Evolutionary conservation across 495 filamentous ascomycete species (phyloP), one percentile per base, ranked within the genome.

Genomic region (Neurospora sp.): DNA sequence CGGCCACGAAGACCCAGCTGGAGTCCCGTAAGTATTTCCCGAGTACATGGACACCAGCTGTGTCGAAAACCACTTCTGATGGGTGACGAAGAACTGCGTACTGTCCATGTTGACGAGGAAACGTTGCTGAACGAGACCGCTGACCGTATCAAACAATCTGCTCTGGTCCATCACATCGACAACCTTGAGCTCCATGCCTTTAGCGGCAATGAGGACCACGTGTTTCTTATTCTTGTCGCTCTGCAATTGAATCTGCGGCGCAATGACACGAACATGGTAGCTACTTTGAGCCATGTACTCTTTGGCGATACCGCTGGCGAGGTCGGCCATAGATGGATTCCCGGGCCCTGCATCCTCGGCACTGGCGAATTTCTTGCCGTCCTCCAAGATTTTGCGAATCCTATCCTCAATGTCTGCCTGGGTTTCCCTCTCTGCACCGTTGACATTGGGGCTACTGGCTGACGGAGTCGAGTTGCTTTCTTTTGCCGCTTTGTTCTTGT

Each of bases 111-210:
- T 92, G 69, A 97, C 90, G 44, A 93, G 89, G 82, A 98, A 97
- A 27, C 95, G 93, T 35, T 94, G 92, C 76, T 98, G 96, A 5
- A 99, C 94, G 69, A 99, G 85, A 71, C 96, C 96, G 76, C 93
- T 96, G 76, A 99, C 94, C 81, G 94, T 92, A 79, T 99, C 96
- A 41, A 88, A 91, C 53, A 98, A 88, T 68, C 96, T 90, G 75
- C 93, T 91, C 79, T 97, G 97, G 80, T 99, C 96, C 91, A 99
- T 97, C 74, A 99, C 94, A 70, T 97, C 94, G 12, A 99, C 88
- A 20, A 98, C 92, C 82, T 97, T 97, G 44, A 98, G 88, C 80
- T 97, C 93, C 93, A 99, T 99, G 68, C 93, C 92, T 77, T 98
- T 97, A 40, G 94, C 93, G 4, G 94, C 94, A 61, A 97, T 91